phyloP scores from a whole-genome alignment of 164 flowering plant species.

The Cinnamomum micranthum region DNA sequence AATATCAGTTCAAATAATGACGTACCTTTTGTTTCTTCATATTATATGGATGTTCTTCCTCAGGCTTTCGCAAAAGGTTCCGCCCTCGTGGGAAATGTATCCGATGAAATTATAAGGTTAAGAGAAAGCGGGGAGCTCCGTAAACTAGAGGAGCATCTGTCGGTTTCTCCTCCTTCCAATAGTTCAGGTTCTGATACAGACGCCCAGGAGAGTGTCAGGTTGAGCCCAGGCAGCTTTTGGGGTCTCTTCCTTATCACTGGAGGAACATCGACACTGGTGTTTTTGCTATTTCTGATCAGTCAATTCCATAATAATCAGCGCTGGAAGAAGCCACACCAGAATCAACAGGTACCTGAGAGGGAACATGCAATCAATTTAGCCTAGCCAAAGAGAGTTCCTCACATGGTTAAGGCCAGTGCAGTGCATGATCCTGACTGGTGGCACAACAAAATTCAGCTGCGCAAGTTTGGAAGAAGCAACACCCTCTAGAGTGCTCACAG shows the following conservation, averaged over 20 bases:
- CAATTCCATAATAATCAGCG: not conserved
- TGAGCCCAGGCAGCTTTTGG: not conserved
- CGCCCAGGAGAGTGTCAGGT: not conserved
- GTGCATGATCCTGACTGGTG: not conserved
- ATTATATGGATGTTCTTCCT: not conserved
- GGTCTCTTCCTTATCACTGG: conserved; percentile 9
- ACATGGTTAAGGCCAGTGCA: not conserved
- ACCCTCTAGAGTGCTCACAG: not conserved
- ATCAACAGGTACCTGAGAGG: not conserved
- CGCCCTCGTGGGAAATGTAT: not conserved
- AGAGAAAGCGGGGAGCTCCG: not conserved
- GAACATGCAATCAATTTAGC: not conserved
- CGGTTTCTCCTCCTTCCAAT: not conserved
- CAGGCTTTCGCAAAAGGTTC: conserved; percentile 5
- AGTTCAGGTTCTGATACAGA: not conserved
- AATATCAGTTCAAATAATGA: not conserved
- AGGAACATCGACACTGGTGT: not conserved
- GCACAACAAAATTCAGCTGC: not conserved
- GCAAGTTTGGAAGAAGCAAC: not conserved
- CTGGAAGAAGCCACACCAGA: not conserved
- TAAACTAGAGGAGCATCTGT: not conserved
- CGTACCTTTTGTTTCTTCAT: not conserved
- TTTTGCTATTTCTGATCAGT: not conserved
- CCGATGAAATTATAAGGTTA: conserved; percentile 1
- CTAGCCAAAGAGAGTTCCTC: not conserved